Evolutionary conservation across 2,329 filamentous ascomycete species (phyloP), one percentile per base, ranked within the genome.

Genomic region (Aspergillus sergii): DNA sequence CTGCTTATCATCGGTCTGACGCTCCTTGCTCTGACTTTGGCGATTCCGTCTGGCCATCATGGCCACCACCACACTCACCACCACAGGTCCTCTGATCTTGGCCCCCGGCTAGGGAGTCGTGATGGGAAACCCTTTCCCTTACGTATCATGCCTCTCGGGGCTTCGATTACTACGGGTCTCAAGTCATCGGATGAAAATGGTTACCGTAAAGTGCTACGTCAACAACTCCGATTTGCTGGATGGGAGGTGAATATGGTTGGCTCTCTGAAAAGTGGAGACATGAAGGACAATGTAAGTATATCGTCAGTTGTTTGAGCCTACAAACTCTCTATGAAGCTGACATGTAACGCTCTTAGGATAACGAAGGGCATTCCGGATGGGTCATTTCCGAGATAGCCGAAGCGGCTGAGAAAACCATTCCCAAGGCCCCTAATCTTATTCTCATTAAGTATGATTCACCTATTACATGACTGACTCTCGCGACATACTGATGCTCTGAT

Each of bases 211-310:
- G 48, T 26, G 21, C 46, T 67, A 5, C 54, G 60, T 12, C 45
- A 62, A 28, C 60, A 61, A 28, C 53, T 67, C 6, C 55, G 51
- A 2, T 56, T 34, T 12, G 51, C 39, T 0, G 60, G 63, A 10
- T 65, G 60, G 63, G 51, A 61, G 26, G 65, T 67, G 4, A 54
- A 67, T 26, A 65, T 67, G 63, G 63, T 67, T 1, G 63, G 65
- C 4, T 59, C 56, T 26, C 14, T 45, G n/a, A n/a, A n/a, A n/a
- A n/a, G n/a, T n/a, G n/a, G n/a, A n/a, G n/a, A n/a, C n/a, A n/a
- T n/a, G n/a, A n/a, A n/a, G n/a, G n/a, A n/a, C n/a, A n/a, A n/a
- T n/a, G n/a, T n/a, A n/a, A n/a, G n/a, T n/a, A n/a, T n/a, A n/a
- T n/a, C n/a, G n/a, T n/a, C n/a, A n/a, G n/a, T n/a, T n/a, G n/a